phyloP scores from a whole-genome alignment of 2,329 filamentous ascomycete species.

The Cercospora sp. region DNA sequence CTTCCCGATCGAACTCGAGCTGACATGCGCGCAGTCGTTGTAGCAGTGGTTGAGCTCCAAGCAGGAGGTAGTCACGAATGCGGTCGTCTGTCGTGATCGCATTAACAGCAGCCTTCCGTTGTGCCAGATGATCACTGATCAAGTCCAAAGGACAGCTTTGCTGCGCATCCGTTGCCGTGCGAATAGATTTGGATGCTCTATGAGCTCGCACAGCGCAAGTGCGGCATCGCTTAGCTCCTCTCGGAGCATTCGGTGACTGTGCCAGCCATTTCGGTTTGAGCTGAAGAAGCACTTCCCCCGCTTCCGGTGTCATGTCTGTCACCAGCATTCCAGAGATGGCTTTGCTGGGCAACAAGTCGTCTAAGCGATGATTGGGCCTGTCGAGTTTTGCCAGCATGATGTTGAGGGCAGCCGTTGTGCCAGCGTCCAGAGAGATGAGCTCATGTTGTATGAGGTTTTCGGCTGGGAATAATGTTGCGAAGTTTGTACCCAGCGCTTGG shows the following conservation, averaged over 20 bases:
- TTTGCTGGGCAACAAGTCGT: conserved; percentile 32
- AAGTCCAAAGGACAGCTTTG: conserved; percentile 45
- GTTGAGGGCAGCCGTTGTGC: conserved; percentile 30
- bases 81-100: conserved; percentile 29
- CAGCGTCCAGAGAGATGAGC: conserved; percentile 30
- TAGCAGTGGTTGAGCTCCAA: conserved; percentile 41
- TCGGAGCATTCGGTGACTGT: conserved; percentile 49
- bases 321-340: conserved; percentile 37
- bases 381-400: conserved; percentile 22
- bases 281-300: conserved; percentile 39
- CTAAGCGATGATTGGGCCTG: conserved; percentile 30
- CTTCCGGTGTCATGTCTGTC: conserved; percentile 39
- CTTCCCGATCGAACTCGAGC: conserved; percentile 41
- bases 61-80: conserved; percentile 33
- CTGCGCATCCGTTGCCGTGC: conserved; percentile 37
- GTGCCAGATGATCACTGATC: conserved; percentile 34
- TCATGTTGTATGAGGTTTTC: conserved; percentile 37
- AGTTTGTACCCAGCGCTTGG: conserved; percentile 30
- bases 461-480: conserved; percentile 34
- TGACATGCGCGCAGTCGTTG: conserved; percentile 42
- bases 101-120: conserved; percentile 29
- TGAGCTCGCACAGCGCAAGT: conserved; percentile 49
- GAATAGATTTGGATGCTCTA: conserved; percentile 29
- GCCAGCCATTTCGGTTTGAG: conserved; percentile 53
- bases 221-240: conserved; percentile 44